Evolutionary conservation across 768 basidiomycete genomes (phyloP).

Genomic region (Butyriboletus loyo): DNA sequence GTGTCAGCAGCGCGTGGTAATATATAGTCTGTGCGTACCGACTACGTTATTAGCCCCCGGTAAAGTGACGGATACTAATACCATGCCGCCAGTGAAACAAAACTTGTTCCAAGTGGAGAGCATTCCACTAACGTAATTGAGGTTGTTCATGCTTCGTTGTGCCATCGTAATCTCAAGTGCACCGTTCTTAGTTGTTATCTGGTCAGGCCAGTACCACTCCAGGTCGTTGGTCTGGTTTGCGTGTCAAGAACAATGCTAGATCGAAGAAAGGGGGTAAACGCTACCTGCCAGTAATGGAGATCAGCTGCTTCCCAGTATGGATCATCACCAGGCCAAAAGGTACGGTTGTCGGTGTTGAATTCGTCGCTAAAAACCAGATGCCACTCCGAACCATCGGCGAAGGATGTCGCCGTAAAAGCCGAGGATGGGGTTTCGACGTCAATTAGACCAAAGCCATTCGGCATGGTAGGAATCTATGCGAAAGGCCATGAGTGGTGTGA

Average conservation of each 20-base stretch:
- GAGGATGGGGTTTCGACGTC: slow-evolving; percentile 70
- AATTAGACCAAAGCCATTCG: slow-evolving; percentile 68
- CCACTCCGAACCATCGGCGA: slow-evolving; percentile 48
- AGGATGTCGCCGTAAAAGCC: slow-evolving; percentile 52
- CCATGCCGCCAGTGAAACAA: slow-evolving; percentile 86
- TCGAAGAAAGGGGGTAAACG: neutral
- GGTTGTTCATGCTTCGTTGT: slow-evolving; percentile 60
- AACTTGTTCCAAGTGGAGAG: slow-evolving; percentile 84
- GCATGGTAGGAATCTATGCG: slow-evolving; percentile 50
- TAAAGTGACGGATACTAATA: slow-evolving; percentile 65
- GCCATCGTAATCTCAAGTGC: slow-evolving; percentile 72
- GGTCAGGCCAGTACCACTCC: slow-evolving; percentile 89
- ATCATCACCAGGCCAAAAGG: slow-evolving; percentile 80
- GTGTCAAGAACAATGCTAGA: neutral
- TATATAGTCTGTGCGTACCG: slow-evolving; percentile 25
- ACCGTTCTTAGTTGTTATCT: slow-evolving; percentile 71
- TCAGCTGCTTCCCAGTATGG: slow-evolving; percentile 86
- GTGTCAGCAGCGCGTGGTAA: neutral
- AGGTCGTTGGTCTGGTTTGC: slow-evolving; percentile 57
- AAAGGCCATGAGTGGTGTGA: neutral
- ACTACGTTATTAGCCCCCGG: slow-evolving; percentile 62
- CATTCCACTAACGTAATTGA: slow-evolving; percentile 73
- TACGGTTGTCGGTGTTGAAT: slow-evolving; percentile 75
- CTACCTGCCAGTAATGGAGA: slow-evolving; percentile 73
- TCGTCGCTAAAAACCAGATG: slow-evolving; percentile 87